phyloP scores from a whole-genome alignment of 805 yeast genomes.

The Lipomyces starkeyi region DNA sequence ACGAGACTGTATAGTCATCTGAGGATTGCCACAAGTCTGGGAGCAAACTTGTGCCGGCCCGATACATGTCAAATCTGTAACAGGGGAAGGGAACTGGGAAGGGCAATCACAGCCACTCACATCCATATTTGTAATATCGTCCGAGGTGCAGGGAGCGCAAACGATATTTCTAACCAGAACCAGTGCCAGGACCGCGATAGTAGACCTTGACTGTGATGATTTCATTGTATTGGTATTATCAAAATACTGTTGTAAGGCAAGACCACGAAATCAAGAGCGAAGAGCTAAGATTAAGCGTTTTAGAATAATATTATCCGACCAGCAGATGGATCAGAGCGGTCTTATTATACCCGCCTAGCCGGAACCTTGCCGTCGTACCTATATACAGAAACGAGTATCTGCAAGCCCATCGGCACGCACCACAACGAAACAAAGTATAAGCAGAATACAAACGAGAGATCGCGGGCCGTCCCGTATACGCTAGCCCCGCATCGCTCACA shows the following conservation, averaged over 20 bases:
- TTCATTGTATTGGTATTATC: not conserved
- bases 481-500: not conserved
- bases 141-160: not conserved
- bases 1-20: not conserved
- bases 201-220: not conserved
- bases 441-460: not conserved
- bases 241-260: not conserved
- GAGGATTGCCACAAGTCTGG: conserved; percentile 1
- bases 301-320: not conserved
- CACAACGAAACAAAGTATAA: too few relatives aligned
- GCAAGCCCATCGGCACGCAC: too few relatives aligned
- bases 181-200: not conserved
- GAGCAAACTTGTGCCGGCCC: not conserved
- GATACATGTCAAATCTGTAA: not conserved
- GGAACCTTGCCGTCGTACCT: not conserved
- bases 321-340: not conserved
- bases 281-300: not conserved
- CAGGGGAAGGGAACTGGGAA: not conserved
- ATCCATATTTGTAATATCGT: not conserved
- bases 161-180: not conserved
- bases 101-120: not conserved
- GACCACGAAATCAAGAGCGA: not conserved
- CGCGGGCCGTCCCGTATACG: conserved; percentile 3
- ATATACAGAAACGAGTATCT: not conserved
- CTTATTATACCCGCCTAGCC: not conserved